These are phyloP conservation scores for Stereocaulon alpinum DNA, from an alignment of 495 filamentous ascomycete genomes.

Conservation along the genomic window DNA sequence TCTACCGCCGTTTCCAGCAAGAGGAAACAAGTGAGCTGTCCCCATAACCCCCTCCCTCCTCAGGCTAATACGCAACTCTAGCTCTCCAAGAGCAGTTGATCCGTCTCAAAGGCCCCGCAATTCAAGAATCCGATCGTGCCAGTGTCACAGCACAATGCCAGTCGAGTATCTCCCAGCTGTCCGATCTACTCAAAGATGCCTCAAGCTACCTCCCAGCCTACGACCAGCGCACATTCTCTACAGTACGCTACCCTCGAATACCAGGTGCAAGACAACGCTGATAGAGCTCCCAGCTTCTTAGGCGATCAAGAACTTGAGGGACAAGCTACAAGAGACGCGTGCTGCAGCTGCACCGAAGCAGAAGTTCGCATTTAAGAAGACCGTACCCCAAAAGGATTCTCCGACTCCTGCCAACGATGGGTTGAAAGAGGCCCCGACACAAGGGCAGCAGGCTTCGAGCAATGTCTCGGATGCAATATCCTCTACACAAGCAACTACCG, in stretches of 20 bases:
- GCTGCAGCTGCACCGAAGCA: conserved; percentile 49
- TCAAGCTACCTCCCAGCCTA: conserved; percentile 61
- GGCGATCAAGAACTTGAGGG: conserved; percentile 58
- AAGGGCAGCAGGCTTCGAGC: neutral
- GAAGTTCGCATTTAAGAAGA: conserved; percentile 63
- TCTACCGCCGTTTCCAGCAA: conserved; percentile 70
- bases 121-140: conserved; percentile 46
- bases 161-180: conserved; percentile 54
- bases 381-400: conserved; percentile 38
- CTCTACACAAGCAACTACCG: neutral
- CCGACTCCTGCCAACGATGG: conserved; percentile 27
- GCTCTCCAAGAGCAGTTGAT: conserved; percentile 54
- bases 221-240: conserved; percentile 64
- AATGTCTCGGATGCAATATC: neutral
- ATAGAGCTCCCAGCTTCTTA: conserved; percentile 24
- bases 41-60: conserved; percentile 11
- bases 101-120: conserved; percentile 38
- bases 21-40: conserved; percentile 52
- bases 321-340: conserved; percentile 51
- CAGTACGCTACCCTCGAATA: conserved; percentile 34
- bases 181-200: conserved; percentile 58
- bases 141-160: conserved; percentile 60
- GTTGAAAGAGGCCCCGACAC: conserved; percentile 7
- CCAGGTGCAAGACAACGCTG: neutral
- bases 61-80: conserved; percentile 22